Base-by-base conservation (phyloP, 2,329 filamentous ascomycete genomes). In the Clarireedia monteithiana region DNA sequence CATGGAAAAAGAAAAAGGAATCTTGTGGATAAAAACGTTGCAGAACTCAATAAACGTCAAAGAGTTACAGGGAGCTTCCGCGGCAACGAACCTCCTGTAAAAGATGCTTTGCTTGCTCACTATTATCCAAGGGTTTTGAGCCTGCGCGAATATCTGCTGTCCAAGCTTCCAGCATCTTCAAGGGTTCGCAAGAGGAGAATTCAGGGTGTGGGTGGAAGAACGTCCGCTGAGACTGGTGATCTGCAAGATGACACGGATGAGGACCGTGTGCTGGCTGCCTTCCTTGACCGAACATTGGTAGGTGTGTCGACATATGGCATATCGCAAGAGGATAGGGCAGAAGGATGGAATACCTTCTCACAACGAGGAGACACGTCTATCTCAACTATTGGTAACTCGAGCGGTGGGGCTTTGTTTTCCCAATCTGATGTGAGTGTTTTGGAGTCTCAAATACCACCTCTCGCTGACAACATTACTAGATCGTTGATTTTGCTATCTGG, bases 401-500 rank as follows among this genome's bases (percentile, higher is more conserved):
- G 73, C 48, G 60, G 71, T 26, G 71, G 71, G 6, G 74, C 73
- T 3, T 63, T 72, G 5, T 83, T 75, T 64, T 82, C 76, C 4
- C 85, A 89, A 65, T 75, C 78, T 24, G 85, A 89, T 76, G 86
- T 88, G 72, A 55, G 52, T 61, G 51, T 51, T 56, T 36, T 50
- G 48, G 40, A 53, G 44, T 36, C 36, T 15, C 27, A 30, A 34
- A 34, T 34, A 34, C 12, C 3, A 1, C 2, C 10, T 34, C 30
- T 17, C 50, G 46, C 46, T 55, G 47, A 58, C 14, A 47, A 53
- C 40, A 9, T 40, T 27, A 30, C 17, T 63, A 91, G 86, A 80
- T 92, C 63, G 77, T 92, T 45, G 86, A 91, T 66, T 90, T 88
- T 69, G 80, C 81, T 27, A 82, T 96, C 44, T 91, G 86, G 82